Base-by-base conservation (phyloP, 2,329 filamentous ascomycete species). In the Bipolaris gigantea region DNA sequence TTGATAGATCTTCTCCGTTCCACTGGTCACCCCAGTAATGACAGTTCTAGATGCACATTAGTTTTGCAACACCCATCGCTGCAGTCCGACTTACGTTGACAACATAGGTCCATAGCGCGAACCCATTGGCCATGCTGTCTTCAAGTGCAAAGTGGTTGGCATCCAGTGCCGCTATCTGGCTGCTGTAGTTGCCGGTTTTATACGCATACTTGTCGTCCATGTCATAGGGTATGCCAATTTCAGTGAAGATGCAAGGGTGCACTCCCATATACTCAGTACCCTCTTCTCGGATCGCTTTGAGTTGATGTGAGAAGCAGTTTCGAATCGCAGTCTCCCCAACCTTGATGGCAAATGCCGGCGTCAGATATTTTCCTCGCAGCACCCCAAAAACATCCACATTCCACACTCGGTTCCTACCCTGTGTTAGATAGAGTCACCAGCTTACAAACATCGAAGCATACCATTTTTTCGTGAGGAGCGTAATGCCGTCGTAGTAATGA, bases 151-250 rank as follows among this genome's bases (percentile, higher is more conserved):
- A 99, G 71, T 96, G 91, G 71, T 97, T 99, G 48, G 95, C 94
- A 75, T 99, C 94, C 79, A 99, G 88, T 6, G 94, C 94, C 2
- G 90, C 86, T 32, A 89, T 89, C 73, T 99, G 94, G 66, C 90
- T 96, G 40, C 89, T 88, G 75, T 96, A 99, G 73, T 99, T 90
- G 7, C 95, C 94, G 5, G 91, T 96, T 75, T 91, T 90, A 77
- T 99, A 99, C 1, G 94, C 94, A 68, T 94, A 82, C 75, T 96
- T 92, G 62, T 96, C 87, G 69, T 99, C 93, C 95, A 99, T 97
- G 71, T 99, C 94, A 71, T 96, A 99, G 0, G 94, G 94, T 54
- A 99, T 97, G 7, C 94, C 94, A 67, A 97, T 97, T 71, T 99
- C 94, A 0, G 91, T 95, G 73, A 97, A 85, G 4, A 99, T 77